Evolutionary conservation across 306 rosid species (phyloP).

Genomic region (Hylodesmum podocarpum): DNA sequence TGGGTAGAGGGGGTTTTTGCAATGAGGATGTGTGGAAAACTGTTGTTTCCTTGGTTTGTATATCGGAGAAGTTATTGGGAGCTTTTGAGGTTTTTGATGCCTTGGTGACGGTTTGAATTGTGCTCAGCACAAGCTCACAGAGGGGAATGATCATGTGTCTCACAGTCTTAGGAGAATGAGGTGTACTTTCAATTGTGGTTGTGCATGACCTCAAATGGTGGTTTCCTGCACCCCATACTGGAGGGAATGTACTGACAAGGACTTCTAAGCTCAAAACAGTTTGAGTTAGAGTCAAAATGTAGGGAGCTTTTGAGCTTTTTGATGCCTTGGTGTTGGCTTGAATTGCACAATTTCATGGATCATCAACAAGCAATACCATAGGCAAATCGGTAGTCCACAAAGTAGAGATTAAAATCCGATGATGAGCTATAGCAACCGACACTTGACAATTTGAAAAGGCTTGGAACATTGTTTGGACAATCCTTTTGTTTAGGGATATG

Average conservation of each 20-base stretch:
- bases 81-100: slow-evolving; percentile 40
- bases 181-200: too few relatives aligned
- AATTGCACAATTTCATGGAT: background rate
- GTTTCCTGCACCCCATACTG: too few relatives aligned
- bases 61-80: slow-evolving; percentile 35
- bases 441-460: background rate
- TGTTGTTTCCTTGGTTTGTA: slow-evolving; percentile 46
- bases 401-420: background rate
- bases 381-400: background rate
- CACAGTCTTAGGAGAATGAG: too few relatives aligned
- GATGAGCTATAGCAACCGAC: background rate
- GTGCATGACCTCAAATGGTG: too few relatives aligned
- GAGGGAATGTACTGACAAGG: too few relatives aligned
- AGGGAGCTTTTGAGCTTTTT: slow-evolving; percentile 38
- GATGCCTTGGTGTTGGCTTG: slow-evolving; percentile 35
- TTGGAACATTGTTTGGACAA: background rate
- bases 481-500: background rate
- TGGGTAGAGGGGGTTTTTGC: slow-evolving; percentile 43
- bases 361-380: background rate
- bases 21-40: slow-evolving; percentile 42
- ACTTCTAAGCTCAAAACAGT: too few relatives aligned
- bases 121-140: too few relatives aligned
- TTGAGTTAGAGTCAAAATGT: too few relatives aligned
- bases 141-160: too few relatives aligned
- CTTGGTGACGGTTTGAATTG: slow-evolving; percentile 29